Percentiles rank a stretch among this genome's conserved stretches.
These are phyloP conservation scores for Cryphonectria carpinicola DNA, from an alignment of 2,329 filamentous ascomycete species.

Conservation along the genomic window DNA sequence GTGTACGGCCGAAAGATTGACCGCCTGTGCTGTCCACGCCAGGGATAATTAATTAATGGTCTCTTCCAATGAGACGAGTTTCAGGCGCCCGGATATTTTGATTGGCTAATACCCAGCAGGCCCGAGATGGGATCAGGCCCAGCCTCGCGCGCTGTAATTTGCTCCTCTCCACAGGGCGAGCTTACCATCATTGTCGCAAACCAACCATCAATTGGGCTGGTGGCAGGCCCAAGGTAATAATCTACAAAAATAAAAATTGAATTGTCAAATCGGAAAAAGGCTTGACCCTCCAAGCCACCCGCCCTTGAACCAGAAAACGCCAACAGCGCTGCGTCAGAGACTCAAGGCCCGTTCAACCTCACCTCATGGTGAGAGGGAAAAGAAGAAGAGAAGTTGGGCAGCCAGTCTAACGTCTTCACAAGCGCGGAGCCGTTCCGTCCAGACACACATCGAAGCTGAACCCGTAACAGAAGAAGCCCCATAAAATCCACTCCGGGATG, in stretches of 20 bases:
- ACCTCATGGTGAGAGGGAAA: background rate
- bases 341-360: background rate
- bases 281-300: constrained; percentile 33
- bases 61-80: constrained; percentile 32
- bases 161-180: constrained; percentile 22
- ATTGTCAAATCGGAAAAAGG: constrained; percentile 38
- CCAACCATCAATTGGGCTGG: constrained; percentile 31
- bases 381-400: background rate
- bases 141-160: constrained; percentile 29
- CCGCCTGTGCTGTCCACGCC: background rate
- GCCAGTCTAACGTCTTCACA: background rate
- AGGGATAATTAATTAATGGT: background rate
- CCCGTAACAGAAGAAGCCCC: too few species aligned
- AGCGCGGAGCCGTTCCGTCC: background rate
- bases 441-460: background rate
- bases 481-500: background rate
- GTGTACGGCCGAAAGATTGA: background rate
- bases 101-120: constrained; percentile 31
- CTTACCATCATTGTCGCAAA: constrained; percentile 27
- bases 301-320: background rate
- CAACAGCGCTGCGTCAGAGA: background rate
- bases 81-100: constrained; percentile 10
- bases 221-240: constrained; percentile 1
- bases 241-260: constrained; percentile 26
- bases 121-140: constrained; percentile 20